These are phyloP conservation scores for Fusarium longipes DNA, from an alignment of 2,329 filamentous ascomycete species.

Conservation along the genomic window DNA sequence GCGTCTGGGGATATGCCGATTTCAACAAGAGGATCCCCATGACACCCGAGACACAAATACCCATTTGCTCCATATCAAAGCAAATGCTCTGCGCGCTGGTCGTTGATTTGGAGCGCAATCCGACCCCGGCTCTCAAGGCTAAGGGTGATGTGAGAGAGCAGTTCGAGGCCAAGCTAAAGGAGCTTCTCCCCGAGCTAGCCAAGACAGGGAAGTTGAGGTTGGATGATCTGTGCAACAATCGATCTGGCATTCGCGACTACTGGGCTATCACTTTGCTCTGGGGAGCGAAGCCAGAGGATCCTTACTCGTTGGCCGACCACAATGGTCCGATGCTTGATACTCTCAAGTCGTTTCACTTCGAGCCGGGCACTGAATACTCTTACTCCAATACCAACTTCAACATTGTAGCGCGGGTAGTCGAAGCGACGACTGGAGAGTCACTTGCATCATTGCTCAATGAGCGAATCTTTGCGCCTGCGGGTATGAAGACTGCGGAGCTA, in stretches of 20 bases:
- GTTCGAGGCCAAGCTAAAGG: constrained; percentile 23
- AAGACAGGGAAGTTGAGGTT: constrained; percentile 10
- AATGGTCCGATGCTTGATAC: constrained; percentile 16
- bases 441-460: constrained; percentile 18
- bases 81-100: constrained; percentile 35
- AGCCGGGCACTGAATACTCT: constrained; percentile 29
- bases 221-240: constrained; percentile 28
- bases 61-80: constrained; percentile 34
- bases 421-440: constrained; percentile 17
- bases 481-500: constrained; percentile 27
- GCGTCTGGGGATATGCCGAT: constrained; percentile 35
- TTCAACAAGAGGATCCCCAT: constrained; percentile 32
- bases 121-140: constrained; percentile 10
- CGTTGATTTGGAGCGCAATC: constrained; percentile 26
- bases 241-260: constrained; percentile 33
- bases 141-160: constrained; percentile 19
- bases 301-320: constrained; percentile 22
- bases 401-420: constrained; percentile 24
- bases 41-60: constrained; percentile 23
- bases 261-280: constrained; percentile 32
- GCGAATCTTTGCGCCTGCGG: constrained; percentile 27
- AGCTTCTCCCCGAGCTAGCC: constrained; percentile 18
- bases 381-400: constrained; percentile 37
- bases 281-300: constrained; percentile 30
- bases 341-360: constrained; percentile 25